Base-by-base conservation (phyloP, 2,329 filamentous ascomycete species). In the Venturia effusa region DNA sequence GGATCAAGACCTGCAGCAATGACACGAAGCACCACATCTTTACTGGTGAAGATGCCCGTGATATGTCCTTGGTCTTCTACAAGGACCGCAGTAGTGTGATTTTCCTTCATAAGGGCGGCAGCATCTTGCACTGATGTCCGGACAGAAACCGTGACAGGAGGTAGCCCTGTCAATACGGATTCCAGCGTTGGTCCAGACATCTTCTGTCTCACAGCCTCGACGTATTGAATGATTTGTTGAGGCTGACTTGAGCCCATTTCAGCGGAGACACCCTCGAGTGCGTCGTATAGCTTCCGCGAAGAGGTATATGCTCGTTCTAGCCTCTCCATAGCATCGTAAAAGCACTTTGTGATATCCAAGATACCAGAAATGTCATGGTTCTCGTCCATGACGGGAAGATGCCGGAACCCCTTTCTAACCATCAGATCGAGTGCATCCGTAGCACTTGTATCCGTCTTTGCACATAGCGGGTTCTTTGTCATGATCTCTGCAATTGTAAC, bases 311-410 rank as follows among this genome's bases (percentile, higher is more conserved):
- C 94, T 61, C 94, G 88, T 81, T 99, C 94, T 66, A 99, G 80
- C 81, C 99, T 99, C 81, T 99, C 94, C 94, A 99, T 99, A 54
- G 94, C 94, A 78, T 99, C 94, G 78, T 99, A 99, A 77, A 99
- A 99, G 78, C 94, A 99, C 78, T 97, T 99, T 64, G 94, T 99
- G 71, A 99, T 99, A 76, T 99, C 94, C 63, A 99, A 81, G 69
- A 99, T 92, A 80, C 94, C 94, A 8, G 92, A 96, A 67, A 99
- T 99, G 73, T 99, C 93, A 77, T 99, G 94, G 76, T 99, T 97
- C 80, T 99, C 94, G 77, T 99, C 94, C 94, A 99, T 99, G 68
- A 99, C 94, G 3, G 94, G 94, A 73, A 99, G 77, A 80, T 99
- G 94, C 70, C 94, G 87, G 81, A 99, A 99, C 22, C 94, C 94